Conservation (phyloP, 306 rosid species). For the Benincasa hispida region DNA sequence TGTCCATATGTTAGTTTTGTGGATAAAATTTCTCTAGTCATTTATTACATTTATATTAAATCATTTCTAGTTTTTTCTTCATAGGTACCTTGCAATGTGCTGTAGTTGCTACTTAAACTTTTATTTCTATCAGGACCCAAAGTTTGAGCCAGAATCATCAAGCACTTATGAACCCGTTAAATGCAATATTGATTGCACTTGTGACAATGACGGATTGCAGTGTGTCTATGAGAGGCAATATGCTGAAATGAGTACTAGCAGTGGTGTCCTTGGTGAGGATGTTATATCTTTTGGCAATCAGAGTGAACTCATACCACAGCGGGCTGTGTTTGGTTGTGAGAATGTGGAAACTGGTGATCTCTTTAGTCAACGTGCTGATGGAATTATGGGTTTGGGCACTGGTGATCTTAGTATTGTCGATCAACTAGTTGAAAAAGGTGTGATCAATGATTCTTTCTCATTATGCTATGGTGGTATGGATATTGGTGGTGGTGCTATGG, state of each 20-base stretch:
- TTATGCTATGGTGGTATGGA: constrained; percentile 98
- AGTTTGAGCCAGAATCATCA: constrained; percentile 64
- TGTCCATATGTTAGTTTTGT: background rate
- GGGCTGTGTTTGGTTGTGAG: constrained; percentile 91
- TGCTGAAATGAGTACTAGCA: constrained; percentile 88
- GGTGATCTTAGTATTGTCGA: constrained; percentile 85
- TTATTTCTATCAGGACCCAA: constrained; percentile 54
- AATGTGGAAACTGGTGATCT: constrained; percentile 82
- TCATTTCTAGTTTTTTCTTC: background rate
- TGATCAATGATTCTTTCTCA: constrained; percentile 75
- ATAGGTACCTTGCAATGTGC: background rate
- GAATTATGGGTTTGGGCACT: constrained; percentile 92
- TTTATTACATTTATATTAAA: background rate
- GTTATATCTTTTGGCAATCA: constrained; percentile 62
- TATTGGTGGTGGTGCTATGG: constrained; percentile 97
- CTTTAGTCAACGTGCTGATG: constrained; percentile 83
- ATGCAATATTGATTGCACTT: constrained; percentile 64
- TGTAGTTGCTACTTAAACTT: constrained; percentile 7
- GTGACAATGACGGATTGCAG: constrained; percentile 42
- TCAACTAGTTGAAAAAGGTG: constrained; percentile 70
- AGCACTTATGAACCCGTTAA: constrained; percentile 60
- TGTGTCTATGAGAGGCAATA: constrained; percentile 83
- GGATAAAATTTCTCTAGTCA: background rate
- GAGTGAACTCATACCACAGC: constrained; percentile 64
- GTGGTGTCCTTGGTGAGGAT: constrained; percentile 88